phyloP scores from a whole-genome alignment of 148 eudicot genomes.

The Hydrangea macrophylla region DNA sequence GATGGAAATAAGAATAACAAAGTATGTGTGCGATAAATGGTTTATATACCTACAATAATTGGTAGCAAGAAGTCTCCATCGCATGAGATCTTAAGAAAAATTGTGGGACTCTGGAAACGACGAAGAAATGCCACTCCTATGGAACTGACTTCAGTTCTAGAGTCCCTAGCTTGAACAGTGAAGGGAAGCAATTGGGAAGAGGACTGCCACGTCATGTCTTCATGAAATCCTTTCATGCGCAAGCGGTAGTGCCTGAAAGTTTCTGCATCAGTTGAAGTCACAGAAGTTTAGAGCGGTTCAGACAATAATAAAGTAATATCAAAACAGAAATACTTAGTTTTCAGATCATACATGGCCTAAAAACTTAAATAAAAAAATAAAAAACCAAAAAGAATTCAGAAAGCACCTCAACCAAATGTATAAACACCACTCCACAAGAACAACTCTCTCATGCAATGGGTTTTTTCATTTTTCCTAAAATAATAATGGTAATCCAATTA shows the following conservation, averaged over 20 bases:
- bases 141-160: slow-evolving; percentile 28
- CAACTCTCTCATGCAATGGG: no score
- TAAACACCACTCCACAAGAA: no score
- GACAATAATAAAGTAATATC: neutral
- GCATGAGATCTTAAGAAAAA: slow-evolving; percentile 78
- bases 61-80: slow-evolving; percentile 75
- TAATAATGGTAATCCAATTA: no score
- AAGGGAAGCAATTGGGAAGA: slow-evolving; percentile 30
- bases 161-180: slow-evolving; percentile 32
- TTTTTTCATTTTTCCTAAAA: no score
- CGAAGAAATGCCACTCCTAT: slow-evolving; percentile 55
- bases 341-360: no score
- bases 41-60: slow-evolving; percentile 59
- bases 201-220: slow-evolving; percentile 35
- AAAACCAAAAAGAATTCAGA: no score
- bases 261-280: slow-evolving; percentile 41
- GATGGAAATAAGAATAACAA: slow-evolving; percentile 18
- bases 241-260: slow-evolving; percentile 56
- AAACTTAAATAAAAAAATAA: no score
- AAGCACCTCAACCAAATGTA: no score
- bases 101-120: slow-evolving; percentile 63
- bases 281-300: neutral
- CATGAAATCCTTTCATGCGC: slow-evolving; percentile 58
- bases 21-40: slow-evolving; percentile 1
- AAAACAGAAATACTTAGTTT: neutral